phyloP scores from a whole-genome alignment of 1,139 yeast genomes.

The Yamadazyma pseudoaaseri region DNA sequence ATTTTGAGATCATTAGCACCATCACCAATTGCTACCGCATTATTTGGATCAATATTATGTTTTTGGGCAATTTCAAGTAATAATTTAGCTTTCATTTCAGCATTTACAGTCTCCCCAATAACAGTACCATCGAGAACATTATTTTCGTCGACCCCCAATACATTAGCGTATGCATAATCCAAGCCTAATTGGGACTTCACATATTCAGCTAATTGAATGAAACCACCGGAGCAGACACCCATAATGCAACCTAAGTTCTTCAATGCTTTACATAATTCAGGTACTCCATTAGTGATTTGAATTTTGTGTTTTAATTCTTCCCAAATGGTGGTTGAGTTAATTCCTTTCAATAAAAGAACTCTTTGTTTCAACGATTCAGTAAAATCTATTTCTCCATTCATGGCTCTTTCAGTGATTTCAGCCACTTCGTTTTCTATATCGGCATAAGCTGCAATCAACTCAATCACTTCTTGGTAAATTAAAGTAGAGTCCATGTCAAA shows the following conservation, averaged over 20 bases:
- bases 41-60: conserved; percentile 55
- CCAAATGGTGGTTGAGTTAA: conserved; percentile 71
- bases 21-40: conserved; percentile 89
- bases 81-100: conserved; percentile 75
- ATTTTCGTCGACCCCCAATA: conserved; percentile 51
- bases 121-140: conserved; percentile 56
- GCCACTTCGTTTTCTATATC: conserved; percentile 33
- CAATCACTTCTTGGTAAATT: conserved; percentile 95
- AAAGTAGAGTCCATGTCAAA: conserved; percentile 98
- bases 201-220: conserved; percentile 80
- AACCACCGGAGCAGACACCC: conserved; percentile 95
- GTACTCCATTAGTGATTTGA: conserved; percentile 79
- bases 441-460: conserved; percentile 72
- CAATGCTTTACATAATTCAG: conserved; percentile 63
- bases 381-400: conserved; percentile 97
- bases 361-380: conserved; percentile 75
- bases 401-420: conserved; percentile 85
- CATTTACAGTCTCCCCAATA: conserved; percentile 81
- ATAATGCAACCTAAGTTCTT: conserved; percentile 60
- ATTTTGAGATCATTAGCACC: conserved; percentile 95
- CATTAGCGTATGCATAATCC: conserved; percentile 89
- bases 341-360: conserved; percentile 76
- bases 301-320: conserved; percentile 72
- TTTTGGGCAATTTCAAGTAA: conserved; percentile 63
- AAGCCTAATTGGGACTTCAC: conserved; percentile 67